These are phyloP conservation scores for Solanum tarapatanum DNA, from an alignment of 257 asterid genomes.

Conservation along the genomic window DNA sequence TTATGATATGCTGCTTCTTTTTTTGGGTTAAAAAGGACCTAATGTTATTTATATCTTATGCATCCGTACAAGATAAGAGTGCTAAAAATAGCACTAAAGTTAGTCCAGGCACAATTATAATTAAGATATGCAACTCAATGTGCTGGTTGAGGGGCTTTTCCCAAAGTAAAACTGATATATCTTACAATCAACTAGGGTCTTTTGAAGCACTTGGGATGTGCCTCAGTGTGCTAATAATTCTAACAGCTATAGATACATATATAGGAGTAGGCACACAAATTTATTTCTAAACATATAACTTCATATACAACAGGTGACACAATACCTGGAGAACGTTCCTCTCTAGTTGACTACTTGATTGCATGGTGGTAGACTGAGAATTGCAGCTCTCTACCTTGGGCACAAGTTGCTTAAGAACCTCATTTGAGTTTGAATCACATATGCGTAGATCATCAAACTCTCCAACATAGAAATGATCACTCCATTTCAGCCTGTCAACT, in stretches of 20 bases:
- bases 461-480: conserved; percentile 53
- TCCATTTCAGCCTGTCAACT: conserved; percentile 33
- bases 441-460: conserved; percentile 46
- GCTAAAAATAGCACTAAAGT: not conserved
- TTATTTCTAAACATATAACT: not conserved
- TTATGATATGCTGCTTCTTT: no score
- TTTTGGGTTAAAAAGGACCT: not conserved
- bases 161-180: not conserved
- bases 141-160: not conserved
- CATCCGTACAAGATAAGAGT: not conserved
- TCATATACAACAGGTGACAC: not conserved
- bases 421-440: conserved; percentile 31
- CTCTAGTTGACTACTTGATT: conserved; percentile 22
- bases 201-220: not conserved
- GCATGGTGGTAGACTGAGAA: conserved; percentile 13
- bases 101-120: not conserved
- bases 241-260: not conserved
- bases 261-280: not conserved
- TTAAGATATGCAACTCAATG: not conserved
- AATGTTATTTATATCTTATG: not conserved
- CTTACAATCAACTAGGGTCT: not conserved
- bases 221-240: not conserved
- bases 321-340: conserved; percentile 54
- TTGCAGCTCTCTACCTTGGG: conserved; percentile 26
- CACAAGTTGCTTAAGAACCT: conserved; percentile 22